Evolutionary conservation across 306 rosid genomes (phyloP).

Genomic region (Lotus japonicus): DNA sequence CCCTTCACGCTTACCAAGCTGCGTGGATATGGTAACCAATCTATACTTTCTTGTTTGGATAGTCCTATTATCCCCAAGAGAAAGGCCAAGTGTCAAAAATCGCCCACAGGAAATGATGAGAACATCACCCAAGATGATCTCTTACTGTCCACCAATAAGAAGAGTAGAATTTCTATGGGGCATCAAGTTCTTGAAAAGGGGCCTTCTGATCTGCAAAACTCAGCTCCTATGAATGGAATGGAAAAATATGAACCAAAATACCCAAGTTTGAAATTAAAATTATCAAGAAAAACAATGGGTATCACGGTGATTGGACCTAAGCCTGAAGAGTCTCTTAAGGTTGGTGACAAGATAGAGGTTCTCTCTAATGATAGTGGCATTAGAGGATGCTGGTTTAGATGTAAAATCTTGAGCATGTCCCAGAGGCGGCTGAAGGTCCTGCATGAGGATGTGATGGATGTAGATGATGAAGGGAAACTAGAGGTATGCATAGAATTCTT

Average conservation of each 20-base stretch:
- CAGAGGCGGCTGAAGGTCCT: conserved; percentile 57
- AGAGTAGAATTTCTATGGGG: conserved; percentile 31
- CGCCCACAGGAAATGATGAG: conserved; percentile 34
- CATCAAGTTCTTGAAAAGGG: conserved; percentile 35
- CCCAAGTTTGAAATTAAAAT: conserved; percentile 56
- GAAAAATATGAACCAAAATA: conserved; percentile 30
- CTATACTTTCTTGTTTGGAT: conserved; percentile 44
- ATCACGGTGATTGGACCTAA: conserved; percentile 30
- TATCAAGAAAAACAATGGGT: conserved; percentile 44
- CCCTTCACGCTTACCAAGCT: conserved; percentile 66
- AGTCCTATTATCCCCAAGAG: conserved; percentile 35
- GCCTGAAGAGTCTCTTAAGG: conserved; percentile 40
- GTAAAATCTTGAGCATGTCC: conserved; percentile 49
- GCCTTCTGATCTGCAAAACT: conserved; percentile 24
- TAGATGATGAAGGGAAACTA: conserved; percentile 42
- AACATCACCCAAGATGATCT: conserved; percentile 36
- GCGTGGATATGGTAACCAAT: conserved; percentile 63
- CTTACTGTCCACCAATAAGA: conserved; percentile 34
- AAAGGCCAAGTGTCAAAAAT: conserved; percentile 26
- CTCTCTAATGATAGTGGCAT: conserved; percentile 86
- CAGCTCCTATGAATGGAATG: conserved; percentile 21
- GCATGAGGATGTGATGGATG: conserved; percentile 55
- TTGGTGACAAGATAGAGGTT: conserved; percentile 50
- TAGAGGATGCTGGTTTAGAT: conserved; percentile 87
- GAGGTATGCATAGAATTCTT: conserved; percentile 43